These are phyloP conservation scores for Tulasnella sp. DNA, from an alignment of 768 basidiomycete genomes.

Conservation along the genomic window DNA sequence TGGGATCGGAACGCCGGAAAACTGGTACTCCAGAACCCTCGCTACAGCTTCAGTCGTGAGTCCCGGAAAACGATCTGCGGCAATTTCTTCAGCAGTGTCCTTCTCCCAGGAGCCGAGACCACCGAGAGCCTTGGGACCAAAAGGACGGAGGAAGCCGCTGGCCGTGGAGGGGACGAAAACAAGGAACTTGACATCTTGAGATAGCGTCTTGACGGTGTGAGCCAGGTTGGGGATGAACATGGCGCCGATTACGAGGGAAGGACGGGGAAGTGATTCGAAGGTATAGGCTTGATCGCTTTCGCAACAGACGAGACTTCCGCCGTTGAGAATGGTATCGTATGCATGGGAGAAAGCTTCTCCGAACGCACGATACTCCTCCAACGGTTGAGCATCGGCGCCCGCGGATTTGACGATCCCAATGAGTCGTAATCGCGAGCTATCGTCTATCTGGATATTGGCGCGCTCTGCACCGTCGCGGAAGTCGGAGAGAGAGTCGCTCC, in stretches of 20 bases:
- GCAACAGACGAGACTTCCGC: background rate
- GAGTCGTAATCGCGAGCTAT: background rate
- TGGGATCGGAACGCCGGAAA: background rate
- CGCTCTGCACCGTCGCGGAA: background rate
- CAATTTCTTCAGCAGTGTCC: background rate
- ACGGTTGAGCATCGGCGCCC: background rate
- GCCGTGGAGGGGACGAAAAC: background rate
- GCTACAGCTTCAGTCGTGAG: background rate
- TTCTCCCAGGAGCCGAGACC: background rate
- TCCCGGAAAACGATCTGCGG: background rate
- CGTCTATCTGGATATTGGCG: background rate
- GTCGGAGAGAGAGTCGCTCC: background rate
- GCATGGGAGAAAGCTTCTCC: background rate
- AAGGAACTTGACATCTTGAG: background rate
- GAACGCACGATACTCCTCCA: background rate
- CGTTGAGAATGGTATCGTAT: background rate
- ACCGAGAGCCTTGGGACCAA: background rate
- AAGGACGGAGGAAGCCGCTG: background rate
- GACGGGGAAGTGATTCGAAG: background rate
- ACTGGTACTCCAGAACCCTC: background rate
- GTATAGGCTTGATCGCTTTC: background rate
- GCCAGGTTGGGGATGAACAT: background rate
- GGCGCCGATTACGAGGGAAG: background rate
- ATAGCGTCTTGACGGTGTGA: background rate
- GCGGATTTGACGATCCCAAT: background rate